Conservation (phyloP, 345 rosid species). For the Bruguiera parviflora region DNA sequence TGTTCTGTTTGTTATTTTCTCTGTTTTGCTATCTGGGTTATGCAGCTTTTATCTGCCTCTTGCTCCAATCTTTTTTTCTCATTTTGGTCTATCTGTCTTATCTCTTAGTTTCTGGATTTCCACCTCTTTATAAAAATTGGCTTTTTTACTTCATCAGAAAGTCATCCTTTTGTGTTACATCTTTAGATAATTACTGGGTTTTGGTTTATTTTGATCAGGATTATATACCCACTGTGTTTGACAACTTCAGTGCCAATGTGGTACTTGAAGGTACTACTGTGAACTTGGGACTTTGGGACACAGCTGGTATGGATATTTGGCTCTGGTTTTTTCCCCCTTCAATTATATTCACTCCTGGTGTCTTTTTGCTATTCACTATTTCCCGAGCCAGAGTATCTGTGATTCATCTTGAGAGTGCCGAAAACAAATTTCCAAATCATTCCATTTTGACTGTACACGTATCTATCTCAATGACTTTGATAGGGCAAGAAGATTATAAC, state of each 20-base stretch:
- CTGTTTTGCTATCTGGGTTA: conserved; percentile 40
- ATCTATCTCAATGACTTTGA: conserved; percentile 17
- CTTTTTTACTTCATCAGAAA: not conserved
- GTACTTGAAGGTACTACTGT: conserved; percentile 90
- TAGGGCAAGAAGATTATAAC: conserved; percentile 97
- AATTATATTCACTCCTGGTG: not conserved
- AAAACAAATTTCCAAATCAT: not conserved
- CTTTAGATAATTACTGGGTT: conserved; percentile 3
- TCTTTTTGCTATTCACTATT: not conserved
- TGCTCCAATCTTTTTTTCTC: conserved; percentile 3
- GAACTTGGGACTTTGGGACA: conserved; percentile 95
- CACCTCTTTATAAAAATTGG: not conserved
- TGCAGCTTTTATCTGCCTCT: conserved; percentile 35
- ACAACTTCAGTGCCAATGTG: conserved; percentile 98
- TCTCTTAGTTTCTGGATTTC: conserved; percentile 1
- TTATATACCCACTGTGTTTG: conserved; percentile 94
- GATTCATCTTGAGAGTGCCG: not conserved
- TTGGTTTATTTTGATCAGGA: conserved; percentile 49
- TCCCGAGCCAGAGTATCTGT: not conserved
- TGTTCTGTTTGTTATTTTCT: conserved; percentile 11
- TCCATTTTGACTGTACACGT: not conserved
- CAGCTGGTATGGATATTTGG: conserved; percentile 66
- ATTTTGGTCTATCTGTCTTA: not conserved
- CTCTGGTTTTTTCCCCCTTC: not conserved
- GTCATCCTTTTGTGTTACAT: conserved; percentile 4